Evolutionary conservation across 2,329 filamentous ascomycete species (phyloP), one percentile per base, ranked within the genome.

Genomic region (Daldinia sp.): DNA sequence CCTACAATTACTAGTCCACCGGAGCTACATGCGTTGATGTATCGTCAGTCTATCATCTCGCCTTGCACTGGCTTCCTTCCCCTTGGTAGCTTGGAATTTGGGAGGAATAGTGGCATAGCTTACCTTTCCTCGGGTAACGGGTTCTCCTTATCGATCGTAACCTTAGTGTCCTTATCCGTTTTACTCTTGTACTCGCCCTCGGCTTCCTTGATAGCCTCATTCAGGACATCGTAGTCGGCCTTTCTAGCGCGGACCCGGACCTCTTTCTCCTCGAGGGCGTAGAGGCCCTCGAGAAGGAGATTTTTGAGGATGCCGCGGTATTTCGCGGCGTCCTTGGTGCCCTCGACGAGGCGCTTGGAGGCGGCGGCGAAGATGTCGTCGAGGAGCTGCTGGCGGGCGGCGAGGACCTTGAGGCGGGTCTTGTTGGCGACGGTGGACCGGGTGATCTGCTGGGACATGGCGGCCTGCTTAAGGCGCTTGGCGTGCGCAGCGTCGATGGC

Each of bases 391-490:
- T 99, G 96, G 76, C 94, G 89, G 66, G 94, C 92, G 71, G 88
- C 88, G 66, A 99, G 90, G 63, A 99, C 91, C 80, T 92, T 91
- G 82, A 99, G 90, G 69, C 96, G 90, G 65, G 93, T 96, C 87
- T 97, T 97, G 88, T 99, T 99, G 83, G 94, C 89, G 71, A 98
- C 91, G 70, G 94, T 98, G 72, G 94, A 98, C 79, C 93, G 93
- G 72, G 94, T 97, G 85, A 98, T 98, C 85, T 99, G 96, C 88
- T 98, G 96, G 71, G 93, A 95, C 93, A 98, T 97, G 85, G 92
- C 89, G 77, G 96, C 95, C 84, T 97, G 93, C 87, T 98, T 99
- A 89, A 97, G 97, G 86, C 98, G 98, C 90, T 97, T 98, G 84
- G 95, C 93, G 88, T 98, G 99, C 76, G 92, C 86, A 73, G 87